phyloP scores from a whole-genome alignment of 495 filamentous ascomycete genomes.

The Cercophora samala region DNA sequence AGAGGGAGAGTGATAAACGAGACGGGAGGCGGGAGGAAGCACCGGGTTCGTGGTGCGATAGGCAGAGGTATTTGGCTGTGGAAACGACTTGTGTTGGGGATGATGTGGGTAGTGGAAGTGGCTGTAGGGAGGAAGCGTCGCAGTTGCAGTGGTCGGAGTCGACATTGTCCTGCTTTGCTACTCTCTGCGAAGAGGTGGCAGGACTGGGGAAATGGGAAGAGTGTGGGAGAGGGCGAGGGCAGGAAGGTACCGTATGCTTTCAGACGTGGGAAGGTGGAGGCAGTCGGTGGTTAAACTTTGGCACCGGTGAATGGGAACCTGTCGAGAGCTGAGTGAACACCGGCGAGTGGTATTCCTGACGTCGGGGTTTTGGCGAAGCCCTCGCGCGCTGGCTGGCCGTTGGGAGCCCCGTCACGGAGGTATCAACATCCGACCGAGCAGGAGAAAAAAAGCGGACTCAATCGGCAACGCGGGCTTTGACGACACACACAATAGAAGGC shows the following conservation, averaged over 20 bases:
- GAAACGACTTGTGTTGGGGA: slow-evolving; percentile 49
- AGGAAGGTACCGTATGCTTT: neutral
- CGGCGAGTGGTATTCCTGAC: slow-evolving; percentile 12
- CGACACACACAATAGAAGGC: neutral
- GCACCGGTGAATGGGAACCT: slow-evolving; percentile 10
- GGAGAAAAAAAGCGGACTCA: neutral
- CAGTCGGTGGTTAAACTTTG: slow-evolving; percentile 23
- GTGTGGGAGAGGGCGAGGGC: slow-evolving; percentile 9
- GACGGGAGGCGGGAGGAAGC: slow-evolving; percentile 50
- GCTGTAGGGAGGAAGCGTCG: slow-evolving; percentile 63
- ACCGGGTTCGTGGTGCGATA: slow-evolving; percentile 54
- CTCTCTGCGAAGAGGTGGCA: slow-evolving; percentile 6
- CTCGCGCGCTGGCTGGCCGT: neutral
- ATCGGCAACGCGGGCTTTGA: neutral
- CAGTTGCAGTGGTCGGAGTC: slow-evolving; percentile 77
- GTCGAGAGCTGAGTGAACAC: neutral
- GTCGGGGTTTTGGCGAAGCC: slow-evolving; percentile 9
- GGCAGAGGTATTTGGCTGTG: slow-evolving; percentile 39
- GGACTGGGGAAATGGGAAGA: slow-evolving; percentile 5
- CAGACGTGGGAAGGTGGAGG: slow-evolving; percentile 5
- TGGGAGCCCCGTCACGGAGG: neutral
- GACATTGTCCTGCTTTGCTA: slow-evolving; percentile 59
- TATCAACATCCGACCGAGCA: neutral
- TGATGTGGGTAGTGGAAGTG: slow-evolving; percentile 67
- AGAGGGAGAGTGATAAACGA: slow-evolving; percentile 41